Percentiles rank a stretch among this genome's conserved stretches.
Conservation (phyloP, 2,329 filamentous ascomycete genomes). For the Ambrosiella xylebori region DNA sequence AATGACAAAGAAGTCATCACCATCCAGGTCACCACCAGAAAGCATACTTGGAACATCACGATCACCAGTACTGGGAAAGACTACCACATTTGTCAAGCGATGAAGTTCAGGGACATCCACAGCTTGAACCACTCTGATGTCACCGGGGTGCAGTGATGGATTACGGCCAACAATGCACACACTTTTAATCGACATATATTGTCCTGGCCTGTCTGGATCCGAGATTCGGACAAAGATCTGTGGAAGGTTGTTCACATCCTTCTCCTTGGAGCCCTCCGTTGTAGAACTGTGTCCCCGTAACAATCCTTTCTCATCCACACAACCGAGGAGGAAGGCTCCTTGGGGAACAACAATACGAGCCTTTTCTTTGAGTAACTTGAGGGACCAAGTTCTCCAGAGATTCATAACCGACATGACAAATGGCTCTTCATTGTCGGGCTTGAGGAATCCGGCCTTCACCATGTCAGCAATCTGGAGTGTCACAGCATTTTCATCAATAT, state of each 20-base stretch:
- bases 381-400: conserved; percentile 76
- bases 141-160: conserved; percentile 82
- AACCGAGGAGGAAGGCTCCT: conserved; percentile 76
- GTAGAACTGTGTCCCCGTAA: conserved; percentile 53
- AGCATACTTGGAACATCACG: conserved; percentile 83
- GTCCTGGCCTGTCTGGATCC: conserved; percentile 34
- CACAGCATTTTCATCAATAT: conserved; percentile 71
- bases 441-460: conserved; percentile 65
- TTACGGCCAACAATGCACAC: conserved; percentile 78
- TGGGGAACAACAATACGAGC: conserved; percentile 66
- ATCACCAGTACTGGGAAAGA: conserved; percentile 71
- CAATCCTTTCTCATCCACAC: conserved; percentile 66
- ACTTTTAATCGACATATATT: conserved; percentile 55
- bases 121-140: conserved; percentile 73
- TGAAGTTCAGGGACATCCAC: conserved; percentile 56
- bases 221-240: conserved; percentile 82
- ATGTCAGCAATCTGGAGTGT: conserved; percentile 60
- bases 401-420: conserved; percentile 65
- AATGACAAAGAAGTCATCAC: conserved; percentile 86
- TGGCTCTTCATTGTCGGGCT: conserved; percentile 43
- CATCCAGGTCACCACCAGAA: conserved; percentile 87
- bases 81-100: conserved; percentile 70
- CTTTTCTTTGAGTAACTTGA: conserved; percentile 85
- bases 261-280: conserved; percentile 23
- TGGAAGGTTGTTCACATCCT: conserved; percentile 41